These are phyloP conservation scores for Alternaria sp. DNA, from an alignment of 2,329 filamentous ascomycete species.

Conservation along the genomic window DNA sequence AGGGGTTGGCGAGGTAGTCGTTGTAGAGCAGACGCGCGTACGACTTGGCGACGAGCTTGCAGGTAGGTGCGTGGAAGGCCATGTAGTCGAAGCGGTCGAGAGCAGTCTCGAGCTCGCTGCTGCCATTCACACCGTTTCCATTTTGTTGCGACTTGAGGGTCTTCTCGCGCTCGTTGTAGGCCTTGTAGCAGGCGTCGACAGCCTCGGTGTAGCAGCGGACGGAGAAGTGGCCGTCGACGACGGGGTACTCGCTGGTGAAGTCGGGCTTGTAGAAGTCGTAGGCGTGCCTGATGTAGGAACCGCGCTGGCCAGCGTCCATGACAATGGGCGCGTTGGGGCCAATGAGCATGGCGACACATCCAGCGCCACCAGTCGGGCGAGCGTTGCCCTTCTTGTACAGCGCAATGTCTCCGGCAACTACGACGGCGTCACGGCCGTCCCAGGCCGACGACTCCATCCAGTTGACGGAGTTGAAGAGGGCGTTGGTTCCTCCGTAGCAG, in stretches of 20 bases:
- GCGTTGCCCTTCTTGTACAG: conserved; percentile 62
- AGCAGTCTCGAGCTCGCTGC: conserved; percentile 51
- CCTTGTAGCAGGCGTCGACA: conserved; percentile 61
- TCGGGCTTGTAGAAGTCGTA: conserved; percentile 65
- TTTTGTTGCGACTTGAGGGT: conserved; percentile 54
- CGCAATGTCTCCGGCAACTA: conserved; percentile 61
- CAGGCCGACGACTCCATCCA: conserved; percentile 62
- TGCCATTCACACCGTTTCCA: conserved; percentile 46
- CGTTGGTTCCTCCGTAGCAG: conserved; percentile 62
- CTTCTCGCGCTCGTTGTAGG: conserved; percentile 58
- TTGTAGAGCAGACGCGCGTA: conserved; percentile 61
- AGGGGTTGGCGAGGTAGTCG: conserved; percentile 56
- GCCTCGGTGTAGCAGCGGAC: conserved; percentile 61
- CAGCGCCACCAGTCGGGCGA: conserved; percentile 60
- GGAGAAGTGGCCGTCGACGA: conserved; percentile 61
- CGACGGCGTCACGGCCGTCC: conserved; percentile 60
- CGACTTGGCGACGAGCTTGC: conserved; percentile 62
- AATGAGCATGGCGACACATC: conserved; percentile 61
- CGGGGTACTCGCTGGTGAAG: conserved; percentile 60
- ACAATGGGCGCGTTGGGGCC: conserved; percentile 58
- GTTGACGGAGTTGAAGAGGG: conserved; percentile 61
- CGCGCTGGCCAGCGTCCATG: conserved; percentile 58
- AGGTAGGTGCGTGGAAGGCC: conserved; percentile 61
- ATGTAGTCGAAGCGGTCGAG: conserved; percentile 62
- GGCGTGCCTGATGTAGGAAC: conserved; percentile 58